Evolutionary conservation across 495 filamentous ascomycete genomes (phyloP).

Genomic region (Margaritispora aquatica): DNA sequence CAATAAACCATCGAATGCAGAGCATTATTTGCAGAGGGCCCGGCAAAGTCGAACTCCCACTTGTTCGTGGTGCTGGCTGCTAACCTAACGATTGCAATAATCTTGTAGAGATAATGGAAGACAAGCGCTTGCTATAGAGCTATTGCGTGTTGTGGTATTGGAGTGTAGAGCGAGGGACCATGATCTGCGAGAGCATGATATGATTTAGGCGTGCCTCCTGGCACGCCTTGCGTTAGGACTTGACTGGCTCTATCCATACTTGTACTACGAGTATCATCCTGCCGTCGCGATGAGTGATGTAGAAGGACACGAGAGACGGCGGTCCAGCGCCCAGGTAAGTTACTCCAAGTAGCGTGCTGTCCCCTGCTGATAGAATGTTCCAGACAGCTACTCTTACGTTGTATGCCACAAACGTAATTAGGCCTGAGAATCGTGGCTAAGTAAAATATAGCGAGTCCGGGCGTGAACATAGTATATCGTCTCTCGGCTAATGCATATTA

Average conservation of each 20-base stretch:
- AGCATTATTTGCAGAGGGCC: no score
- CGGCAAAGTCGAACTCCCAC: no score
- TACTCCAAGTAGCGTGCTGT: neutral
- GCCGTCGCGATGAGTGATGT: slow-evolving; percentile 14
- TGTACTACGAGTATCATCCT: slow-evolving; percentile 10
- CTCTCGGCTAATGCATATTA: slow-evolving; percentile 6
- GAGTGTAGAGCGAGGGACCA: no score
- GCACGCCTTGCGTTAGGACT: slow-evolving; percentile 13
- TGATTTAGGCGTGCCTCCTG: no score
- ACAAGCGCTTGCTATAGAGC: neutral
- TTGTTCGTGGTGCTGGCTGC: no score
- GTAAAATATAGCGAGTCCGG: slow-evolving; percentile 1
- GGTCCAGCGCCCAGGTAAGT: neutral
- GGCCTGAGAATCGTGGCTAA: slow-evolving; percentile 5
- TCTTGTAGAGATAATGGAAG: no score
- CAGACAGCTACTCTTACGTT: slow-evolving; percentile 7
- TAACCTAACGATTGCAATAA: no score
- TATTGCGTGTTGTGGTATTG: neutral
- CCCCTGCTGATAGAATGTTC: slow-evolving; percentile 14
- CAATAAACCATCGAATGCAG: no score
- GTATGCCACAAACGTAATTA: slow-evolving; percentile 13
- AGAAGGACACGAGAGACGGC: slow-evolving; percentile 9
- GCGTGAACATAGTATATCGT: slow-evolving; percentile 8
- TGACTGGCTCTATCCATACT: neutral
- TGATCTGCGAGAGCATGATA: no score